Base-by-base conservation (phyloP, 2,329 filamentous ascomycete genomes). In the Calonectria hongkongensis region DNA sequence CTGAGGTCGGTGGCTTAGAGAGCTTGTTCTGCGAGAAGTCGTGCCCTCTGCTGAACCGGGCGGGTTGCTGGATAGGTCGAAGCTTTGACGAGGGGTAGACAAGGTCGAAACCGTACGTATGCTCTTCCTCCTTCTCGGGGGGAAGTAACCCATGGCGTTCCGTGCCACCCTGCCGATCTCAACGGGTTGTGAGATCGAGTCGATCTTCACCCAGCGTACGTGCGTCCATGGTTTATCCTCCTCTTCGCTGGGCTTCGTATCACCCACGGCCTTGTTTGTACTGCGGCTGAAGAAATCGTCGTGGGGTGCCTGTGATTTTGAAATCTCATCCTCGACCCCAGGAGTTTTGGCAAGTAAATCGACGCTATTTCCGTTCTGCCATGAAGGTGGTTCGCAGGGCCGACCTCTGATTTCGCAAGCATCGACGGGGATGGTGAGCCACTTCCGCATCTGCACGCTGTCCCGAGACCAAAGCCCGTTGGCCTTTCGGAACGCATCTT, bases 391-490 rank as follows among this genome's bases (percentile, higher is more conserved):
- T n/a, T 90, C 88, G 79, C 91, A 92, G 18, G 90, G 89, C 64
- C 92, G 90, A 36, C 96, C 95, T 81, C 95, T 97, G 50, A 96
- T 88, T 50, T 94, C 92, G 83, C 96, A 98, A 48, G 95, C 94
- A 82, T 98, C 96, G 5, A 98, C 95, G 0, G 97, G 97, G 66
- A 99, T 86, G 10, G 96, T 89, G 18, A 99, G 89, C 75, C 91
- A 93, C 79, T 94, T 94, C 72, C 96, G 92, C 60, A 92, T 91
- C 82, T 98, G 96, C 43, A 98, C 93, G 74, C 92, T 95, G 81
- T 98, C 97, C 75, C 95, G 95, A 8, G 95, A 95, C 97, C 97
- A 99, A 80, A 99, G 92, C 13, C 97, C 92, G 82, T 99, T 99
- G 47, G 95, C 92, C 82, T 94, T 97, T 71, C 95, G 90, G 76